These are phyloP conservation scores for Collybia nuda DNA, from an alignment of 768 basidiomycete species.

Conservation along the genomic window DNA sequence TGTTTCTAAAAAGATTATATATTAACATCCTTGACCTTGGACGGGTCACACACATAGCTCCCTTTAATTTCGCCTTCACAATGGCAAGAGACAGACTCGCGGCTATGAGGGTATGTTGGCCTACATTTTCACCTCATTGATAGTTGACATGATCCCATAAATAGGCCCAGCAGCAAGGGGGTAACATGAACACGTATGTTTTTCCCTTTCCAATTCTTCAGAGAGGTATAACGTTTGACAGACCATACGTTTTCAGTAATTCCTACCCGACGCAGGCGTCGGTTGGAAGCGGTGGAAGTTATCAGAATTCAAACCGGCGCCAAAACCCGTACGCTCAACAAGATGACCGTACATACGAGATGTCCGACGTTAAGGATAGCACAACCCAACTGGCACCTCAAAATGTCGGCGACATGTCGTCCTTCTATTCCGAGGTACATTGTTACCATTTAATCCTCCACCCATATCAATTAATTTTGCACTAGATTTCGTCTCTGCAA, in stretches of 20 bases:
- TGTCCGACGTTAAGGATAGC: constrained; percentile 67
- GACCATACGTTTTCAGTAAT: constrained; percentile 36
- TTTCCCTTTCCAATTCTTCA: constrained; percentile 1
- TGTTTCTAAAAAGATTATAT: background rate
- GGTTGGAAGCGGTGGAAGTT: constrained; percentile 42
- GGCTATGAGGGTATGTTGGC: constrained; percentile 67
- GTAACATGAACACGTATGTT: constrained; percentile 48
- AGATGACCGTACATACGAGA: constrained; percentile 66
- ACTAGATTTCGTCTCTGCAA: constrained; percentile 74
- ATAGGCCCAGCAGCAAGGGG: constrained; percentile 72
- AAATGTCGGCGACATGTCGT: constrained; percentile 56
- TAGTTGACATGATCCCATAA: constrained; percentile 1
- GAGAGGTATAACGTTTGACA: constrained; percentile 8
- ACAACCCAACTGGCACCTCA: constrained; percentile 45
- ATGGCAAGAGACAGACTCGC: constrained; percentile 93
- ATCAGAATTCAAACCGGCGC: constrained; percentile 32
- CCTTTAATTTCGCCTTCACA: constrained; percentile 21
- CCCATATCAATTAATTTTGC: constrained; percentile 1
- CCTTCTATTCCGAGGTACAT: constrained; percentile 74
- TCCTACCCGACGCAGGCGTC: constrained; percentile 71
- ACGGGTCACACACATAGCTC: constrained; percentile 17
- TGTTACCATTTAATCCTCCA: background rate
- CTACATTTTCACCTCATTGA: constrained; percentile 5
- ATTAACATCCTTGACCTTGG: constrained; percentile 10
- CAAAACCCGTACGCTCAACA: constrained; percentile 71